A percentile compares a stretch with the other conserved stretches of the same genome.
These are phyloP conservation scores for Mucor lusitanicus DNA, from an alignment of 371 early-diverging fungal species.

Conservation along the genomic window DNA sequence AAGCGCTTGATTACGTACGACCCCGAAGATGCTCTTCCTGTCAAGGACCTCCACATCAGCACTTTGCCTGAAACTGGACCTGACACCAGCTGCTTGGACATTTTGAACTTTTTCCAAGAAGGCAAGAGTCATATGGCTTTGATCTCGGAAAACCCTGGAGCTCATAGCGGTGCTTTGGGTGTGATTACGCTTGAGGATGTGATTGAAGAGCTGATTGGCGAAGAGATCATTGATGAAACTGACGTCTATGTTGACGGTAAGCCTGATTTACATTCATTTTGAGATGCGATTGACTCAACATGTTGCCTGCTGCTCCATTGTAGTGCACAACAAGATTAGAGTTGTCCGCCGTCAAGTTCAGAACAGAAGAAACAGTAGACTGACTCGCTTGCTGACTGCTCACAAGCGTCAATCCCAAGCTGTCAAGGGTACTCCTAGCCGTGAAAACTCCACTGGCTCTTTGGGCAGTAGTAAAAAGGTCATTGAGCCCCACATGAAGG, in stretches of 20 bases:
- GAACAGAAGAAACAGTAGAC: conserved; percentile 24
- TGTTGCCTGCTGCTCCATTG: conserved; percentile 13
- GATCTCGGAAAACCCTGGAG: conserved; percentile 63
- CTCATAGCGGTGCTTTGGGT: conserved; percentile 67
- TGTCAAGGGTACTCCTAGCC: neutral
- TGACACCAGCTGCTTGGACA: conserved; percentile 84
- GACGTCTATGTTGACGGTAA: conserved; percentile 89
- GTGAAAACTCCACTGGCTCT: conserved; percentile 21
- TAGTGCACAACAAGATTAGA: conserved; percentile 39
- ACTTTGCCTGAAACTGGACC: conserved; percentile 73
- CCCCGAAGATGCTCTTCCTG: conserved; percentile 79
- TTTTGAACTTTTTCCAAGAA: conserved; percentile 93
- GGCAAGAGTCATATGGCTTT: conserved; percentile 80
- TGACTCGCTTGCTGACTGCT: conserved; percentile 25
- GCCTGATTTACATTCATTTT: neutral
- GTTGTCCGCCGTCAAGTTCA: conserved; percentile 40
- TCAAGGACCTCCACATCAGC: conserved; percentile 70
- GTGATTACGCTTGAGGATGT: conserved; percentile 97
- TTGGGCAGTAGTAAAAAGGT: conserved; percentile 17
- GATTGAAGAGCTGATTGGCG: conserved; percentile 94
- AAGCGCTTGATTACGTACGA: conserved; percentile 85
- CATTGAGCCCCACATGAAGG: conserved; percentile 26
- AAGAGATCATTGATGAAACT: conserved; percentile 94
- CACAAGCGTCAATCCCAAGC: conserved; percentile 13
- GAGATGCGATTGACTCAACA: neutral